Conservation (phyloP, 75 land plant species). For the Chamaecyparis obtusa region DNA sequence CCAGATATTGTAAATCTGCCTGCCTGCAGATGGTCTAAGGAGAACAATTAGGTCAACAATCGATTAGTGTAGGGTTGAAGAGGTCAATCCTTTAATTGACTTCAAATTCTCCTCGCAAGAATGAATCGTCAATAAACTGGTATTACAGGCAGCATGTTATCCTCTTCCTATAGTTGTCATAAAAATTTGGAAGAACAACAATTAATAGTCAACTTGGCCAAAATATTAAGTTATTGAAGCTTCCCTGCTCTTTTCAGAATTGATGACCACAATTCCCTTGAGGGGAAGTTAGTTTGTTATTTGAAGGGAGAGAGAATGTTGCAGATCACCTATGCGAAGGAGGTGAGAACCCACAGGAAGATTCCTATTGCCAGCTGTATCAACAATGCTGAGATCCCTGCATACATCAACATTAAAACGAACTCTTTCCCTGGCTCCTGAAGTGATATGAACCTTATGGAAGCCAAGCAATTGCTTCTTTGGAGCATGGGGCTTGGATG, state of each 20-base stretch:
- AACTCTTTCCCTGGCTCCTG: constrained; percentile 30
- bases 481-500: constrained; percentile 25
- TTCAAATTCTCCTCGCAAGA: background rate
- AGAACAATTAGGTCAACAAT: too few species aligned
- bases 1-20: too few species aligned
- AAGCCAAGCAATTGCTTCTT: constrained; percentile 54
- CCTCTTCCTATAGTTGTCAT: background rate
- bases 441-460: constrained; percentile 43
- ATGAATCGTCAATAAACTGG: background rate
- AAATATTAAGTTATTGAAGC: too few species aligned
- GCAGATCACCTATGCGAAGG: constrained; percentile 44
- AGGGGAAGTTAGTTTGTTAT: constrained; percentile 5
- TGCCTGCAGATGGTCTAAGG: too few species aligned
- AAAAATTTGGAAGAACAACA: too few species aligned
- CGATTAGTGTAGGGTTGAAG: background rate
- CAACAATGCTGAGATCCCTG: constrained; percentile 58
- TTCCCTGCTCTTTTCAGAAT: too few species aligned
- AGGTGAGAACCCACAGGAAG: constrained; percentile 50
- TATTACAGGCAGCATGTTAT: background rate
- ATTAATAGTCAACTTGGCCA: too few species aligned
- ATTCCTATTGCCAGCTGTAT: constrained; percentile 44
- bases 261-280: too few species aligned
- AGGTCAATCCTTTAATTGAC: background rate
- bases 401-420: constrained; percentile 46
- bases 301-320: constrained; percentile 42